Base-by-base conservation (phyloP, 768 basidiomycete genomes). In the Boletales sp. region DNA sequence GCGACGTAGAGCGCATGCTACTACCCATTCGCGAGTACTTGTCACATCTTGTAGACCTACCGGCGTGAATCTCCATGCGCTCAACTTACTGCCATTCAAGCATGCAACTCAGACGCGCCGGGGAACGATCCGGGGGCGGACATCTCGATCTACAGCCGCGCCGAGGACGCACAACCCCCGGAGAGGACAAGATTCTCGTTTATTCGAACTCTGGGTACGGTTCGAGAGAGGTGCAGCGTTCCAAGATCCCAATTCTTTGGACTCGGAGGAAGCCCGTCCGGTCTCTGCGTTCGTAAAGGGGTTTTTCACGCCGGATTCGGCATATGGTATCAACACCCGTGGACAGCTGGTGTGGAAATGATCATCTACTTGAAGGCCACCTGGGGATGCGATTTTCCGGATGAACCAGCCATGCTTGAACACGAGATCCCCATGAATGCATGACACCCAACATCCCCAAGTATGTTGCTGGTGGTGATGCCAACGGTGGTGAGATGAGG, bases 311-410 rank as follows among this genome's bases (percentile, higher is more conserved):
- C 45, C 45, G 0, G n/a, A 31, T 2, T 41, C 48, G 0, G 2
- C 2, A 11, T 14, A 47, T 0, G 42, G 43, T 8, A 34, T 4
- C 5, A 3, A 27, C 8, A 15, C 8, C 1, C 27, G 52, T 1
- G 64, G 64, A 1, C 63, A 71, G 41, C 50, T 71, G 11, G 53
- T 56, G 2, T 43, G 27, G 48, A 37, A 9, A 14, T 36, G 3
- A 5, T 18, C 1, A 13, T 54, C 12, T 54, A 43, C 15, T 9
- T 51, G 40, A 53, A 50, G 2, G 52, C 50, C n/a, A 53, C 48
- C 0, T 51, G 44, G 44, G 13, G 44, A 29, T 54, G 32, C 15
- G n/a, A n/a, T n/a, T 12, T 54, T 0, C 42, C 48, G 1, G 4
- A 38, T 21, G 8, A 4, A 0, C 15, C 27, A 2, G n/a, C 31